These are phyloP conservation scores for Saccharomycopsis hybrid DNA, from an alignment of 1,139 yeast genomes.

Conservation along the genomic window DNA sequence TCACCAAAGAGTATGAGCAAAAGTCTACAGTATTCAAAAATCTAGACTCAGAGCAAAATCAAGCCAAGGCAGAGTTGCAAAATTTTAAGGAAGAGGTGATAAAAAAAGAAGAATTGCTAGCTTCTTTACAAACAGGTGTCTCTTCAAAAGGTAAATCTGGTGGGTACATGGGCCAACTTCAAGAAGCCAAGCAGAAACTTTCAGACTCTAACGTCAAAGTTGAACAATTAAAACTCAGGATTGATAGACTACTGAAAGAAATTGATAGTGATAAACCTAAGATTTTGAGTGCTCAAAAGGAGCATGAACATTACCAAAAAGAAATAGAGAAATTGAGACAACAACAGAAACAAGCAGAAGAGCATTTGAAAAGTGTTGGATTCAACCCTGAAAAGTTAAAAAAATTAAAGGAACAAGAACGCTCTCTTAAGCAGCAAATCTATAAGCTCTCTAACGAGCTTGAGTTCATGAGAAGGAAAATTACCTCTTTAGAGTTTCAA, in stretches of 20 bases:
- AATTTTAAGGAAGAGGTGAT: constrained; percentile 44
- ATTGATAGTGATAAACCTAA: constrained; percentile 47
- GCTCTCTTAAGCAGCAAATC: constrained; percentile 32
- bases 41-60: constrained; percentile 31
- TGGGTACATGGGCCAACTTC: constrained; percentile 73
- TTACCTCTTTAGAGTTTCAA: constrained; percentile 70
- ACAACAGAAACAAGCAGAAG: constrained; percentile 37
- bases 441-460: constrained; percentile 43
- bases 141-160: constrained; percentile 78
- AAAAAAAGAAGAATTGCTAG: constrained; percentile 70
- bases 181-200: constrained; percentile 53
- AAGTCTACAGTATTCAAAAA: constrained; percentile 17
- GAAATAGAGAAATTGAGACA: constrained; percentile 41
- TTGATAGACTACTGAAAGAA: constrained; percentile 51
- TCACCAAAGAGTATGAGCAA: constrained; percentile 5
- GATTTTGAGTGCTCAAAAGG: constrained; percentile 47
- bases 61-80: constrained; percentile 38
- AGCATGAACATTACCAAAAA: constrained; percentile 37
- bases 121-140: constrained; percentile 85
- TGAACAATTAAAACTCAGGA: constrained; percentile 56
- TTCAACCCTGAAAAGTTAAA: constrained; percentile 47
- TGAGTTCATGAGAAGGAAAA: constrained; percentile 54
- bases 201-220: constrained; percentile 50
- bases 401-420: constrained; percentile 42
- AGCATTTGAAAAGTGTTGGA: constrained; percentile 48